Evolutionary conservation across 2,329 filamentous ascomycete genomes (phyloP), one percentile per base, ranked within the genome.

Genomic region (Clarireedia paspali): DNA sequence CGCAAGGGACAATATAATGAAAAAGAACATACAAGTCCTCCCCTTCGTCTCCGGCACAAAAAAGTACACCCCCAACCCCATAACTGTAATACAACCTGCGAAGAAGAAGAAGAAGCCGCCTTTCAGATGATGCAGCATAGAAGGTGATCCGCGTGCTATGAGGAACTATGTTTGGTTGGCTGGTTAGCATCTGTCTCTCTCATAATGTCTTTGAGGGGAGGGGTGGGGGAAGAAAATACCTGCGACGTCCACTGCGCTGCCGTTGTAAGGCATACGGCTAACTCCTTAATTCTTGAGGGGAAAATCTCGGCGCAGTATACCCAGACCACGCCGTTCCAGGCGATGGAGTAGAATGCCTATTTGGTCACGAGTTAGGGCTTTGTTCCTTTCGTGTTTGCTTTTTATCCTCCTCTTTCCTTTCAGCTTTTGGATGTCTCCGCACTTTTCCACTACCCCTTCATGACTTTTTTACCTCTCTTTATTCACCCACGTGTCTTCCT

Each of bases 1-100:
- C 6, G 38, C 2, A 15, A 47, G 27, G 17, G 15, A n/a, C 14
- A 4, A 17, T 15, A 14, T 2, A 27, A 27, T 47, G 7, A 47
- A 36, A 47, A 15, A 47, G 27, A 7, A 30, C 46, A 10, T 20
- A 47, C 46, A 77, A 0, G 83, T 85, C 6, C 85, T 78, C 45
- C 85, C 87, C 65, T 87, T 84, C 46, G 82, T 85, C 68, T 91
- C 87, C 53, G 87, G 82, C 47, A 91, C 79, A 66, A 89, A 88
- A 70, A 90, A 87, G 72, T 85, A 91, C 27, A 91, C 84, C 12
- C 88, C 70, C 0, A 82, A 60, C 0, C 81, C 79, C 1, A 79
- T 85, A 0, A 80, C 72, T 26, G 86, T 73, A 61, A 87, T 85
- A 66, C 85, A 89, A 0, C 75, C 82, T 0, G 85, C 87, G 70